These are phyloP conservation scores for Eremochloa ophiuroides DNA, from an alignment of 176 grass and related monocot genomes.

Conservation along the genomic window DNA sequence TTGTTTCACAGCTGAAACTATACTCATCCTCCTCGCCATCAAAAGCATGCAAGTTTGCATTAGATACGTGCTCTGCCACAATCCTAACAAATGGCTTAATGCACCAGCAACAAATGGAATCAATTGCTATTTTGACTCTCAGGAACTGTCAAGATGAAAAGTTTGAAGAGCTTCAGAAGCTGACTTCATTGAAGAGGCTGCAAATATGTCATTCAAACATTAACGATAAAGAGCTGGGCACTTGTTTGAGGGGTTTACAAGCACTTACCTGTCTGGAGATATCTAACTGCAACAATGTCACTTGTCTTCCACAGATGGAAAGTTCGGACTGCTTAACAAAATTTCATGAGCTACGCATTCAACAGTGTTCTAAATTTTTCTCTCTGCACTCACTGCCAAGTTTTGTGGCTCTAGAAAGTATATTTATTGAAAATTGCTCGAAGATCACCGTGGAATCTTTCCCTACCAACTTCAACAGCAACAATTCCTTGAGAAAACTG, in stretches of 20 bases:
- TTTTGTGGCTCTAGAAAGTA: constrained; percentile 32
- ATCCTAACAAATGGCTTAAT: constrained; percentile 41
- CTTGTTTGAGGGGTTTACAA: constrained; percentile 24
- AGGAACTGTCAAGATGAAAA: constrained; percentile 27
- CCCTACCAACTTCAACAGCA: constrained; percentile 34
- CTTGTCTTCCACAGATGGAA: constrained; percentile 40
- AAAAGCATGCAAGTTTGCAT: constrained; percentile 15
- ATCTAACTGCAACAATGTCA: constrained; percentile 34
- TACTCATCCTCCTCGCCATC: constrained; percentile 2
- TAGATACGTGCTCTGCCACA: constrained; percentile 24
- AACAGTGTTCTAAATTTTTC: constrained; percentile 32
- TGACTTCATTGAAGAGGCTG: constrained; percentile 35
- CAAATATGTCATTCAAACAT: constrained; percentile 40
- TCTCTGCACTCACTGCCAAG: constrained; percentile 24
- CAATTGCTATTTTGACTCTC: constrained; percentile 32
- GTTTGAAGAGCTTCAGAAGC: constrained; percentile 20
- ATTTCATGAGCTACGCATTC: constrained; percentile 40
- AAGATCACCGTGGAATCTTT: constrained; percentile 44
- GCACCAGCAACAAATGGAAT: constrained; percentile 25
- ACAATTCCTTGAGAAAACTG: constrained; percentile 35
- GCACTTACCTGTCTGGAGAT: constrained; percentile 27
- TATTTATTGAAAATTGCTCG: constrained; percentile 40
- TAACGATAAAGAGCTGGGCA: constrained; percentile 14
- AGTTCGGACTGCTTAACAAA: constrained; percentile 12
- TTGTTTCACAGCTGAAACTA: constrained; percentile 33